A percentile compares a stretch with the other conserved stretches of the same genome.
Conservation (phyloP, 2,329 filamentous ascomycete species). For the Alternaria dauci region DNA sequence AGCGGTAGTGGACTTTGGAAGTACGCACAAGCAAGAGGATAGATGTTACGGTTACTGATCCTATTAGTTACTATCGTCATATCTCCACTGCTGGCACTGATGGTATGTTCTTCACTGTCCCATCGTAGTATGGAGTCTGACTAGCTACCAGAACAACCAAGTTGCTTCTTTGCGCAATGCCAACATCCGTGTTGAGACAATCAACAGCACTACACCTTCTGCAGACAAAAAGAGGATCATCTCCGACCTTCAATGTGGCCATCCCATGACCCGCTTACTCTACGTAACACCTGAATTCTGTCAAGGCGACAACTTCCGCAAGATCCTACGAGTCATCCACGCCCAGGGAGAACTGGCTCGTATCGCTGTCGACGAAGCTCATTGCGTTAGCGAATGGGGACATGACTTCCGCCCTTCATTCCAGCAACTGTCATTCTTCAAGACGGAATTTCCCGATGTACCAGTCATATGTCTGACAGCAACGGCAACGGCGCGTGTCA, state of each 20-base stretch:
- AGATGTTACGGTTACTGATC: conserved; percentile 19
- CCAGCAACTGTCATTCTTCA: conserved; percentile 86
- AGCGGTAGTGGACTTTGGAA: conserved; percentile 85
- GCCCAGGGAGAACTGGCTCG: conserved; percentile 84
- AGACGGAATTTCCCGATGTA: conserved; percentile 79
- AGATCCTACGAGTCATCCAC: conserved; percentile 75
- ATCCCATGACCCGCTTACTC: conserved; percentile 81
- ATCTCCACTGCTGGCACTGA: conserved; percentile 86
- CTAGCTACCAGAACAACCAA: conserved; percentile 77
- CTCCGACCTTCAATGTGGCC: conserved; percentile 84
- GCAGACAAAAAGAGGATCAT: conserved; percentile 74
- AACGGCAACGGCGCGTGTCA: conserved; percentile 82
- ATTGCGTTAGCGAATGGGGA: conserved; percentile 98
- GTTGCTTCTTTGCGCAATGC: conserved; percentile 79
- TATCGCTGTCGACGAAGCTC: conserved; percentile 91
- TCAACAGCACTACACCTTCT: conserved; percentile 81
- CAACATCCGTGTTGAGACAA: conserved; percentile 80
- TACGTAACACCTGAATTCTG: conserved; percentile 96
- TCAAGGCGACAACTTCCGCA: conserved; percentile 77
- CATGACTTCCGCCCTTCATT: conserved; percentile 97
- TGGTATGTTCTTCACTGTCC: conserved; percentile 64
- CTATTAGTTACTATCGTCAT: conserved; percentile 83
- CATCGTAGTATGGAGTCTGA: conserved; percentile 14
- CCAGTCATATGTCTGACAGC: conserved; percentile 94
- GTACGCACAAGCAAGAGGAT: conserved; percentile 60